A percentile compares a stretch with the other conserved stretches of the same genome.
Conservation (phyloP, 768 basidiomycete genomes). For the Rhodotorula graminis region DNA sequence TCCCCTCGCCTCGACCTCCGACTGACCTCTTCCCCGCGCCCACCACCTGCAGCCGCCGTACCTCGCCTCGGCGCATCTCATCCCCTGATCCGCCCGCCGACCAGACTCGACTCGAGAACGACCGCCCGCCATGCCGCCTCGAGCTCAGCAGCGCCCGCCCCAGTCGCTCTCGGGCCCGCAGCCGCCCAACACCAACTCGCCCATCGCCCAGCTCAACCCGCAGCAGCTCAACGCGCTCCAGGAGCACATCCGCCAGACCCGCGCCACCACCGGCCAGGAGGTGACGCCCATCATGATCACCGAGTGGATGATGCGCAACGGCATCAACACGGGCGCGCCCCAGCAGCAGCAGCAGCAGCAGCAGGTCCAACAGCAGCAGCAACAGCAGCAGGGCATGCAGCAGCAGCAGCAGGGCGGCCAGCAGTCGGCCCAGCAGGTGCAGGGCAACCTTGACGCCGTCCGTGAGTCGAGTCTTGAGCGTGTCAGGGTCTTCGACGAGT, state of each 20-base stretch:
- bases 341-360: constrained; percentile 13
- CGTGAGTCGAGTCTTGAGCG: not conserved
- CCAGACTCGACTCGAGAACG: too few species aligned
- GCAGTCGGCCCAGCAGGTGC: constrained; percentile 2
- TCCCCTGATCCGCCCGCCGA: not conserved
- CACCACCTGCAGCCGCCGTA: too few species aligned
- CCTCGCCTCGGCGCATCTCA: too few species aligned
- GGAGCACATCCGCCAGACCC: constrained; percentile 29
- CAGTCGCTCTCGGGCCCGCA: constrained; percentile 7
- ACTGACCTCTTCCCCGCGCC: not conserved
- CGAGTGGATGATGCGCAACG: constrained; percentile 33
- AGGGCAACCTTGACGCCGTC: constrained; percentile 10
- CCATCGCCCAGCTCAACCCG: constrained; percentile 30
- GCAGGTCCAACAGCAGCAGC: constrained; percentile 8
- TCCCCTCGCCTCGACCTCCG: not conserved
- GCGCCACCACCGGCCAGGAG: constrained; percentile 24
- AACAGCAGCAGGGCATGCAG: constrained; percentile 7
- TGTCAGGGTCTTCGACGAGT: too few species aligned
- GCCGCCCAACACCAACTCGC: not conserved
- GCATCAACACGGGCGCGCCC: constrained; percentile 3
- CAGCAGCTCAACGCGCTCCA: constrained; percentile 34
- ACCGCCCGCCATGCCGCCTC: constrained; percentile 18
- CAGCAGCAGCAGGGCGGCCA: not conserved
- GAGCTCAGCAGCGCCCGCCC: constrained; percentile 24
- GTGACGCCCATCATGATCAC: constrained; percentile 30